Evolutionary conservation across 208 protist species (phyloP).

Genomic region (Crithidia brevicula): DNA sequence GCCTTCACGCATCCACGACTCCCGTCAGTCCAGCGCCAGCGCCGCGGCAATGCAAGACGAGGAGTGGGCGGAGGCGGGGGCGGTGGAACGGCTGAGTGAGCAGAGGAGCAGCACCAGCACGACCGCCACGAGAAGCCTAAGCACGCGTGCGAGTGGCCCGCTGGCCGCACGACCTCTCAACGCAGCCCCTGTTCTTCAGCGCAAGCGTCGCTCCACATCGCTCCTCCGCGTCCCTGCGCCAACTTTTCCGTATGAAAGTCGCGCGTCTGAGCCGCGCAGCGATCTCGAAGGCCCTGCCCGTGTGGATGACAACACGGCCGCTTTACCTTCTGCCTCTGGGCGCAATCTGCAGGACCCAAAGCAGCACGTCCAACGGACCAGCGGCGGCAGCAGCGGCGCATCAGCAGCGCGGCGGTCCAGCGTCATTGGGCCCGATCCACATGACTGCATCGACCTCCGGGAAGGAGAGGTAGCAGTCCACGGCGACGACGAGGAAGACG

Average conservation of each 20-base stretch:
- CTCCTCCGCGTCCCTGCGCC: constrained; percentile 16
- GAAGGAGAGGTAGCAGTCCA: not conserved
- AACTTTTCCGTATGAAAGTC: not conserved
- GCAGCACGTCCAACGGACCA: not conserved
- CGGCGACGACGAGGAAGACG: not conserved
- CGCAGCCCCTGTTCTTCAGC: not conserved
- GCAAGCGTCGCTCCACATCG: constrained; percentile 12
- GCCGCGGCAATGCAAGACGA: not conserved
- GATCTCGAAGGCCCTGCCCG: not conserved
- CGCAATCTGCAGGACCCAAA: not conserved
- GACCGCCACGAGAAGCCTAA: not conserved
- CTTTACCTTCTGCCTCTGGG: not conserved
- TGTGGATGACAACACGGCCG: not conserved
- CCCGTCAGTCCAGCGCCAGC: not conserved
- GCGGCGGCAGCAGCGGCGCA: constrained; percentile 18
- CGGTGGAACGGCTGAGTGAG: not conserved
- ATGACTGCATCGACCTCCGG: constrained; percentile 30
- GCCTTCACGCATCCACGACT: constrained; percentile 1
- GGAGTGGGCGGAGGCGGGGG: not conserved
- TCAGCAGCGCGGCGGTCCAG: constrained; percentile 12
- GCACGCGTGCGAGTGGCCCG: not conserved
- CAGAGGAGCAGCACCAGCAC: not conserved
- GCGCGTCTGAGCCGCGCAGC: not conserved
- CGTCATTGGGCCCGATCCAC: constrained; percentile 28
- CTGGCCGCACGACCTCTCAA: constrained; percentile 9